Conservation (phyloP, 2,329 filamentous ascomycete species). For the Aureobasidium sp. region DNA sequence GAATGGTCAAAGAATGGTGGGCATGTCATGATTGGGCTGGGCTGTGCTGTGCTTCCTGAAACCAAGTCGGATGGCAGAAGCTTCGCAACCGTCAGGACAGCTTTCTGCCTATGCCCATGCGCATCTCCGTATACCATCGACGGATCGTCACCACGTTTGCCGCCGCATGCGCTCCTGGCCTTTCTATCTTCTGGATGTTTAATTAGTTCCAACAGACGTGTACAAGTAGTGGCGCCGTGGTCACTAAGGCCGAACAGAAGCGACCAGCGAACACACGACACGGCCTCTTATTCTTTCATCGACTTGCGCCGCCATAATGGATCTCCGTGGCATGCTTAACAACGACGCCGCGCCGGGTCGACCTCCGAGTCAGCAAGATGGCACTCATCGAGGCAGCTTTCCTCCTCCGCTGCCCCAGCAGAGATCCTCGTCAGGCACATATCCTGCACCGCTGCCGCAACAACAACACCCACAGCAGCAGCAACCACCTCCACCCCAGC, state of each 20-base stretch:
- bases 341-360: conserved; percentile 20
- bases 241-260: not conserved
- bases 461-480: not conserved
- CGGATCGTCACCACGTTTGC: not conserved
- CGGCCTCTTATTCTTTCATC: not conserved
- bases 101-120: not conserved
- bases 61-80: not conserved
- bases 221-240: not conserved
- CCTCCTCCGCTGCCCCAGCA: conserved; percentile 14
- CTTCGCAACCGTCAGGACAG: not conserved
- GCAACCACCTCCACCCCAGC: not conserved
- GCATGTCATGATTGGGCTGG: not conserved
- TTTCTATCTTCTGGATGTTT: not conserved
- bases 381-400: conserved; percentile 14
- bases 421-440: conserved; percentile 1
- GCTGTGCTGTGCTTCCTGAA: not conserved
- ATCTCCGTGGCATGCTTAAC: conserved; percentile 23
- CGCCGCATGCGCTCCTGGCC: not conserved
- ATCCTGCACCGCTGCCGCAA: not conserved
- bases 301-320: conserved; percentile 17
- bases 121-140: not conserved
- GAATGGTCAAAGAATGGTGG: not conserved
- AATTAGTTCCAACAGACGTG: not conserved
- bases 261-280: not conserved
- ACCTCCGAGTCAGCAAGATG: conserved; percentile 11